These are phyloP conservation scores for Phytophthora melonis DNA, from an alignment of 352 stramenopile species.

Conservation along the genomic window DNA sequence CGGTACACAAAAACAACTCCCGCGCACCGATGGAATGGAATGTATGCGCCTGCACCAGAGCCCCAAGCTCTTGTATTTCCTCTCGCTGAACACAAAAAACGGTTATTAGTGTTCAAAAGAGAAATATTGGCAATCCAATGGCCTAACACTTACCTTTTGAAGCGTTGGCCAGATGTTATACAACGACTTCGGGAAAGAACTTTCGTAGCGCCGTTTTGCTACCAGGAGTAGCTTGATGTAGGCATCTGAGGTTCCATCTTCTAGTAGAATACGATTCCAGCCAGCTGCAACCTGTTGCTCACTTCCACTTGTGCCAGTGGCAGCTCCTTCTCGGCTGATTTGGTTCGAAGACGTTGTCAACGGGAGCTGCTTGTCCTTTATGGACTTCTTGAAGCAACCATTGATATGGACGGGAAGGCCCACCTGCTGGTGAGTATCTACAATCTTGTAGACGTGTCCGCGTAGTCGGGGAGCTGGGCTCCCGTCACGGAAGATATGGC, in stretches of 20 bases:
- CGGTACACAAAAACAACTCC: slow-evolving; percentile 76
- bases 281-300: slow-evolving; percentile 63
- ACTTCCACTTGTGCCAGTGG: slow-evolving; percentile 44
- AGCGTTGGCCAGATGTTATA: slow-evolving; percentile 75
- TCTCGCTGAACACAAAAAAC: slow-evolving; percentile 7
- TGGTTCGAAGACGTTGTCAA: slow-evolving; percentile 31
- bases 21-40: slow-evolving; percentile 55
- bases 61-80: slow-evolving; percentile 43
- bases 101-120: slow-evolving; percentile 7
- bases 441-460: slow-evolving; percentile 73
- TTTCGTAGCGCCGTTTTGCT: slow-evolving; percentile 55
- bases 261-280: slow-evolving; percentile 78
- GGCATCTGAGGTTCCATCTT: slow-evolving; percentile 69
- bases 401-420: slow-evolving; percentile 80
- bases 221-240: slow-evolving; percentile 73
- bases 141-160: slow-evolving; percentile 38
- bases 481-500: slow-evolving; percentile 63
- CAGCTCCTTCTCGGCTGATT: slow-evolving; percentile 13
- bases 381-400: slow-evolving; percentile 77
- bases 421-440: slow-evolving; percentile 54
- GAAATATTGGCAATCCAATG: not conserved
- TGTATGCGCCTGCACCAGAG: slow-evolving; percentile 54
- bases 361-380: slow-evolving; percentile 54
- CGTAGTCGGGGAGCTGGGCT: slow-evolving; percentile 45
- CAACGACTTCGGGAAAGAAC: slow-evolving; percentile 52